These are phyloP conservation scores for Yamadazyma akitaensis DNA, from an alignment of 805 yeast species.

Conservation along the genomic window DNA sequence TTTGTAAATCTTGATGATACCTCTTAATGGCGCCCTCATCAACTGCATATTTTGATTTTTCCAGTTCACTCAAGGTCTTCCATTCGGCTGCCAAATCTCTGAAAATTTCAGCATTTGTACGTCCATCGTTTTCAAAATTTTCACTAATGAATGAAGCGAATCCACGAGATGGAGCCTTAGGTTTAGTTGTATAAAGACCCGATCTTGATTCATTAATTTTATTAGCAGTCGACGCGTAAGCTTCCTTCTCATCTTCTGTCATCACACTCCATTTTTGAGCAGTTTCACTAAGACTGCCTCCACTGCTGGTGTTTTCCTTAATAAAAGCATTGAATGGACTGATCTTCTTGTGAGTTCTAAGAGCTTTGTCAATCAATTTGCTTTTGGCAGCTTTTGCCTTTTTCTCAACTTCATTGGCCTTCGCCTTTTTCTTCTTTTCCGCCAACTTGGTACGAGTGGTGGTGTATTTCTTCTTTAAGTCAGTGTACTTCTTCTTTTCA, in stretches of 20 bases:
- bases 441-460: conserved; percentile 15
- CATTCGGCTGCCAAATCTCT: conserved; percentile 28
- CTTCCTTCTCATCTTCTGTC: conserved; percentile 26
- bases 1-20: conserved; percentile 20
- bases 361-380: conserved; percentile 9
- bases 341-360: conserved; percentile 8
- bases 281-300: background rate
- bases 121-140: conserved; percentile 22
- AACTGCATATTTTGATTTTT: conserved; percentile 25
- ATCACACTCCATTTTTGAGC: conserved; percentile 24
- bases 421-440: conserved; percentile 17
- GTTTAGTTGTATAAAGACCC: conserved; percentile 28
- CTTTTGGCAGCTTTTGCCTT: conserved; percentile 18
- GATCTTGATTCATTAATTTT: conserved; percentile 24
- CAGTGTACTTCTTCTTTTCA: conserved; percentile 17
- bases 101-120: conserved; percentile 18
- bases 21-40: conserved; percentile 18
- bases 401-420: conserved; percentile 17
- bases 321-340: conserved; percentile 12
- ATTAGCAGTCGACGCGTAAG: conserved; percentile 23
- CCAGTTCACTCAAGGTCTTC: conserved; percentile 25
- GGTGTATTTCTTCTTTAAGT: conserved; percentile 17
- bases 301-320: conserved; percentile 8
- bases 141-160: conserved; percentile 31
- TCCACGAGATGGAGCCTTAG: conserved; percentile 28